Evolutionary conservation across 148 eudicot genomes (phyloP).

Genomic region (Pouteria glomerata): DNA sequence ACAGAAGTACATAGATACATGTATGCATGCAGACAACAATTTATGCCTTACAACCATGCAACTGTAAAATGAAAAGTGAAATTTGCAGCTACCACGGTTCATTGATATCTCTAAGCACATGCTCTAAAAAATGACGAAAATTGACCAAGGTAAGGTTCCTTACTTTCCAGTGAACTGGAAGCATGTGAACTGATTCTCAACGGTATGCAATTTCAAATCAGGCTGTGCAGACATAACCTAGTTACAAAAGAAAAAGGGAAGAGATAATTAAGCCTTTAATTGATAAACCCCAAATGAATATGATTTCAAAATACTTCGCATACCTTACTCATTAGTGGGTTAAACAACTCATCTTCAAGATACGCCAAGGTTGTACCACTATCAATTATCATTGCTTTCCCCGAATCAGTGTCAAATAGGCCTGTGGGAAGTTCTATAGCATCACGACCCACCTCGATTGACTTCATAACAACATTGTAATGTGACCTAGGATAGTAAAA

Average conservation of each 20-base stretch:
- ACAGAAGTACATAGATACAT: too few species aligned
- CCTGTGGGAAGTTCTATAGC: conserved; percentile 41
- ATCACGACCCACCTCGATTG: conserved; percentile 62
- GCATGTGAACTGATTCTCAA: conserved; percentile 66
- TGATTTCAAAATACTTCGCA: conserved; percentile 4
- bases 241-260: not conserved
- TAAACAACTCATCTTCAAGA: conserved; percentile 64
- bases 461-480: conserved; percentile 65
- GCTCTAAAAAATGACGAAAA: not conserved
- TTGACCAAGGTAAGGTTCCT: conserved; percentile 12
- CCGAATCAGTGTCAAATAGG: conserved; percentile 24
- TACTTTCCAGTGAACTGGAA: conserved; percentile 64
- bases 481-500: conserved; percentile 61
- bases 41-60: not conserved
- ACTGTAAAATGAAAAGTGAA: not conserved
- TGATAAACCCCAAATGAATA: not conserved
- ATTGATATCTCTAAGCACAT: too few species aligned
- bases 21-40: not conserved
- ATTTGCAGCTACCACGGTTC: not conserved
- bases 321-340: conserved; percentile 45
- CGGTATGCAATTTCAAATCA: conserved; percentile 41
- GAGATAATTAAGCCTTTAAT: not conserved
- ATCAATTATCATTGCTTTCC: conserved; percentile 58
- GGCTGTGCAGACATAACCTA: conserved; percentile 62
- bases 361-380: conserved; percentile 94